phyloP scores from a whole-genome alignment of 306 rosid species.

The Luffa aegyptiaca region DNA sequence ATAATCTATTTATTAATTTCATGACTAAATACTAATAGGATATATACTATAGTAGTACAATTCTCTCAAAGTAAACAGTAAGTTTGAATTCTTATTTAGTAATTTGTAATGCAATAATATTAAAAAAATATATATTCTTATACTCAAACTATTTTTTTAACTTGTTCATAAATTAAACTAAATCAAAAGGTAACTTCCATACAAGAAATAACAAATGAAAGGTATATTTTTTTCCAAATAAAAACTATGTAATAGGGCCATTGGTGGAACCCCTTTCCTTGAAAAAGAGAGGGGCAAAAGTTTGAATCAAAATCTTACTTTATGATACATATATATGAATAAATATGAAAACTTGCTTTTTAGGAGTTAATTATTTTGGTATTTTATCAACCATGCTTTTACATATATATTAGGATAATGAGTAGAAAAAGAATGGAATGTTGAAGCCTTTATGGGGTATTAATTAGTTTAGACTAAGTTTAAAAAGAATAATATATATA shows the following conservation, averaged over 20 bases:
- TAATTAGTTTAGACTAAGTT: background rate
- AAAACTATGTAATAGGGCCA: background rate
- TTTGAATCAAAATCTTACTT: conserved; percentile 16
- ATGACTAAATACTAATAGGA: too few species aligned
- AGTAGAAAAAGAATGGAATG: background rate
- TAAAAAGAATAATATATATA: background rate
- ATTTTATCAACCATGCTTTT: background rate
- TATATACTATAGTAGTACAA: too few species aligned
- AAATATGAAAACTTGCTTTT: conserved; percentile 7
- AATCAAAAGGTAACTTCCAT: background rate
- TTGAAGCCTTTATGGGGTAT: background rate
- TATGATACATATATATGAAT: background rate
- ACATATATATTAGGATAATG: background rate
- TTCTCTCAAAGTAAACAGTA: too few species aligned
- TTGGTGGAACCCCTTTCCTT: conserved; percentile 24
- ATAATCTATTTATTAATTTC: too few species aligned
- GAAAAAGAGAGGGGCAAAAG: background rate
- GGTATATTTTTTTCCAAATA: background rate
- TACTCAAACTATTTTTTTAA: too few species aligned
- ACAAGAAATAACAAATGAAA: background rate
- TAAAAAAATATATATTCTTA: too few species aligned
- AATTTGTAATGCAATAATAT: too few species aligned
- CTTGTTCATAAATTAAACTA: background rate
- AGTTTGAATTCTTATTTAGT: too few species aligned
- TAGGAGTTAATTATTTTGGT: background rate